Conservation (phyloP, 306 rosid genomes). For the Inga laurina region DNA sequence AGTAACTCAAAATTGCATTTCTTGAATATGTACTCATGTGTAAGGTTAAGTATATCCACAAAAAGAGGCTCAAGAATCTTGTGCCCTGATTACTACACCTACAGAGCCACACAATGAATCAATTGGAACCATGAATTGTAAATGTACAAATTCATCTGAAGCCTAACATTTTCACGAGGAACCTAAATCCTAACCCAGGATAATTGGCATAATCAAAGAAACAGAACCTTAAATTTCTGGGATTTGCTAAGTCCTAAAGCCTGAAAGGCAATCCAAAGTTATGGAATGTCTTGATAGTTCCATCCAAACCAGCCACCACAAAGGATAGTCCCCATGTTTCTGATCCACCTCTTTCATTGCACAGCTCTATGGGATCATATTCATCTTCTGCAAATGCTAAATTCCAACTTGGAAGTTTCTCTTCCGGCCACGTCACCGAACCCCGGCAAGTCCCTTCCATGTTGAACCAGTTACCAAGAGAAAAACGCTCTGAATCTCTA, state of each 20-base stretch:
- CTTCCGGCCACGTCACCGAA: slow-evolving; percentile 74
- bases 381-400: slow-evolving; percentile 35
- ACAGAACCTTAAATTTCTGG: background rate
- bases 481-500: slow-evolving; percentile 47
- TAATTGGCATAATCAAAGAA: background rate
- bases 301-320: slow-evolving; percentile 64
- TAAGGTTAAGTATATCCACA: slow-evolving; percentile 24
- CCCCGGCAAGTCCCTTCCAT: slow-evolving; percentile 51
- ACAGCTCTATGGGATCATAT: slow-evolving; percentile 11
- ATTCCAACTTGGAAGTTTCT: slow-evolving; percentile 59
- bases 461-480: slow-evolving; percentile 59
- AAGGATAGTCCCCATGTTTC: slow-evolving; percentile 76
- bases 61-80: background rate
- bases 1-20: background rate
- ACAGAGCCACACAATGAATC: slow-evolving; percentile 38
- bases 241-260: slow-evolving; percentile 32
- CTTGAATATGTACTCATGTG: background rate
- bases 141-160: slow-evolving; percentile 36
- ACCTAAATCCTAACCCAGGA: background rate
- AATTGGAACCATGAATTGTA: slow-evolving; percentile 14
- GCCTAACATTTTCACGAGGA: background rate
- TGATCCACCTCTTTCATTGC: slow-evolving; percentile 15
- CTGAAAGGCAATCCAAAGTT: slow-evolving; percentile 80
- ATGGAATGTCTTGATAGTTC: slow-evolving; percentile 71
- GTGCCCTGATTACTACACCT: slow-evolving; percentile 22